phyloP scores from a whole-genome alignment of 2,329 filamentous ascomycete genomes.

The Fusarium sublunatum region DNA sequence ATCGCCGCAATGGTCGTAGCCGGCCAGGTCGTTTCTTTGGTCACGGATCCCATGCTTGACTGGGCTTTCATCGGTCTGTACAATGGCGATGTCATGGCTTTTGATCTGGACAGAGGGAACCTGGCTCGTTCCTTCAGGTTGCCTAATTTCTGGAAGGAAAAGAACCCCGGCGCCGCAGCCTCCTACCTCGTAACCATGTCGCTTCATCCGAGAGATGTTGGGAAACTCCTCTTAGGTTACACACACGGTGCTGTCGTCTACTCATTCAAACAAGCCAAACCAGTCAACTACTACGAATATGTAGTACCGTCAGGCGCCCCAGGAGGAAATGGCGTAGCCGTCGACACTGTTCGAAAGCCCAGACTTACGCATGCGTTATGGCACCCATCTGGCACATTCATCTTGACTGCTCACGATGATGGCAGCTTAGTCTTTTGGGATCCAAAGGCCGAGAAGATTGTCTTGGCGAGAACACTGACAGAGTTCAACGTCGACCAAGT shows the following conservation, averaged over 20 bases:
- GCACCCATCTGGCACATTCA: slow-evolving; percentile 94
- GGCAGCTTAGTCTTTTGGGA: slow-evolving; percentile 96
- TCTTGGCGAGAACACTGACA: slow-evolving; percentile 84
- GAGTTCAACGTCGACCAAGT: slow-evolving; percentile 79
- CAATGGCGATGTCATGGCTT: slow-evolving; percentile 88
- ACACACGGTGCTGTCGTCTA: slow-evolving; percentile 88
- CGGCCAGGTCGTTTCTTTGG: slow-evolving; percentile 77
- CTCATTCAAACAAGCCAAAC: slow-evolving; percentile 90
- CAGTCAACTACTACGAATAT: slow-evolving; percentile 85
- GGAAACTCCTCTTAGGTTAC: slow-evolving; percentile 92
- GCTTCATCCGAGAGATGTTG: slow-evolving; percentile 91
- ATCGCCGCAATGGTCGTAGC: slow-evolving; percentile 79
- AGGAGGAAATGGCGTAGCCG: slow-evolving; percentile 76
- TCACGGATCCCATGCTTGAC: slow-evolving; percentile 90
- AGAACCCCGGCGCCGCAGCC: slow-evolving; percentile 72
- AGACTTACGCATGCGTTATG: slow-evolving; percentile 85
- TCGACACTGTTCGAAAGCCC: slow-evolving; percentile 74
- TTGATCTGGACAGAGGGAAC: slow-evolving; percentile 85
- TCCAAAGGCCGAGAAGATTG: slow-evolving; percentile 82
- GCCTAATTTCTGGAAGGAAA: slow-evolving; percentile 85
- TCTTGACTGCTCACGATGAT: slow-evolving; percentile 89
- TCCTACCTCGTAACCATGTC: slow-evolving; percentile 78
- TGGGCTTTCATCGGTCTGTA: slow-evolving; percentile 89
- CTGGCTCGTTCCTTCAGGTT: slow-evolving; percentile 79
- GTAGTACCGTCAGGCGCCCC: slow-evolving; percentile 82